These are phyloP conservation scores for Tetrahymena malaccensis DNA, from an alignment of 73 alveolate genomes.

Conservation along the genomic window DNA sequence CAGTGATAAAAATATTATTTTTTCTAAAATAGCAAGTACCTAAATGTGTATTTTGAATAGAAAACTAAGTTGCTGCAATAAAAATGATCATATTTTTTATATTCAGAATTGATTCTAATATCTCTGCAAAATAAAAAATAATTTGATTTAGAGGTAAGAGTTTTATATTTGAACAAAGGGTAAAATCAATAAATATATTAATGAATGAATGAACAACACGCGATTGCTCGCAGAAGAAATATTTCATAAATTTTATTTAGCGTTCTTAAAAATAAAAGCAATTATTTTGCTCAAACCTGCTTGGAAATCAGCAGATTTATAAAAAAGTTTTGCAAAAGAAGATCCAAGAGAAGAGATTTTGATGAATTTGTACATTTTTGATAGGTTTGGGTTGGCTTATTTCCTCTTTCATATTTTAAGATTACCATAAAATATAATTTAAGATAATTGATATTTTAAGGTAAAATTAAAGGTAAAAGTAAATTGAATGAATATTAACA, in stretches of 20 bases:
- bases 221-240: not conserved
- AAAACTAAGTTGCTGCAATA: not conserved
- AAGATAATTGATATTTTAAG: not conserved
- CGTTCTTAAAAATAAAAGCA: not conserved
- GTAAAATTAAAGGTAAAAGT: not conserved
- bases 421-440: not conserved
- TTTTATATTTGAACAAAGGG: not conserved
- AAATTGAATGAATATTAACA: not conserved
- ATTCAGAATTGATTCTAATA: not conserved
- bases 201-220: not conserved
- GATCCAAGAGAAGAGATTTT: not conserved
- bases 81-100: not conserved
- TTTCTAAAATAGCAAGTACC: not conserved
- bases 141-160: not conserved
- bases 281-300: not conserved
- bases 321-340: no score
- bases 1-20: not conserved
- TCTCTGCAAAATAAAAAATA: not conserved
- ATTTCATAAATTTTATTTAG: no score
- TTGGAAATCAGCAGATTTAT: not conserved
- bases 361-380: not conserved
- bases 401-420: not conserved
- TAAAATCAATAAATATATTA: not conserved
- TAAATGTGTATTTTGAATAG: not conserved
- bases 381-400: not conserved